Evolutionary conservation across 2,329 filamentous ascomycete genomes (phyloP).

Genomic region (Alternaria angustiovoidea): DNA sequence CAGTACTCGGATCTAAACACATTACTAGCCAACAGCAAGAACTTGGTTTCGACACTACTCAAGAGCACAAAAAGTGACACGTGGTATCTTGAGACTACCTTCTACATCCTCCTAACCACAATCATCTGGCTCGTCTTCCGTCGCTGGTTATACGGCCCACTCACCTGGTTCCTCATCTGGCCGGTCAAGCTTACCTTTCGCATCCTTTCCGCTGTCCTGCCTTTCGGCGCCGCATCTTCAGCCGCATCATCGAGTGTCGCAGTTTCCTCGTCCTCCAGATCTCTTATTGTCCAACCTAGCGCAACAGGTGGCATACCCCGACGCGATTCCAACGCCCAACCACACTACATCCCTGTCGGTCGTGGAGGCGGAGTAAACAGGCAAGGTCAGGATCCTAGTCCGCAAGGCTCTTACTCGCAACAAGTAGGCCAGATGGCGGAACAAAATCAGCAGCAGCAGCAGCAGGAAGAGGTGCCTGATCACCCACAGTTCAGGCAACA

Average conservation of each 20-base stretch:
- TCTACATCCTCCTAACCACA: conserved; percentile 81
- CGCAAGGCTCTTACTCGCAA: conserved; percentile 48
- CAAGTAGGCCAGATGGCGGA: conserved; percentile 31
- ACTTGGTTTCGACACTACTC: conserved; percentile 79
- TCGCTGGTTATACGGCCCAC: conserved; percentile 83
- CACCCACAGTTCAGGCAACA: conserved; percentile 37
- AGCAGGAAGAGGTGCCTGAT: conserved; percentile 31
- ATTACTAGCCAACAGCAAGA: conserved; percentile 76
- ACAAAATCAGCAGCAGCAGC: conserved; percentile 30
- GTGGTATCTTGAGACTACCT: conserved; percentile 93
- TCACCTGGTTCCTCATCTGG: conserved; percentile 88
- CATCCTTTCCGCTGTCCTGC: conserved; percentile 64
- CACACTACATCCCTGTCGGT: conserved; percentile 57
- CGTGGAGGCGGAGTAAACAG: conserved; percentile 58
- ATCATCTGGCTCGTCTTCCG: conserved; percentile 87
- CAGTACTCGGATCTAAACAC: conserved; percentile 82
- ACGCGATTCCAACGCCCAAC: conserved; percentile 41
- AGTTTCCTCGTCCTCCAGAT: conserved; percentile 34
- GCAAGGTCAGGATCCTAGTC: conserved; percentile 52
- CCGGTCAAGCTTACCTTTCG: conserved; percentile 75
- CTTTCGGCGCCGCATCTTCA: conserved; percentile 55
- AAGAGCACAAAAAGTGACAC: conserved; percentile 94
- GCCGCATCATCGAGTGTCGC: conserved; percentile 29
- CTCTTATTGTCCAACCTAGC: conserved; percentile 56
- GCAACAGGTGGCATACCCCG: conserved; percentile 50